phyloP scores from a whole-genome alignment of 208 protist species.

The Wallacemonas collosoma region DNA sequence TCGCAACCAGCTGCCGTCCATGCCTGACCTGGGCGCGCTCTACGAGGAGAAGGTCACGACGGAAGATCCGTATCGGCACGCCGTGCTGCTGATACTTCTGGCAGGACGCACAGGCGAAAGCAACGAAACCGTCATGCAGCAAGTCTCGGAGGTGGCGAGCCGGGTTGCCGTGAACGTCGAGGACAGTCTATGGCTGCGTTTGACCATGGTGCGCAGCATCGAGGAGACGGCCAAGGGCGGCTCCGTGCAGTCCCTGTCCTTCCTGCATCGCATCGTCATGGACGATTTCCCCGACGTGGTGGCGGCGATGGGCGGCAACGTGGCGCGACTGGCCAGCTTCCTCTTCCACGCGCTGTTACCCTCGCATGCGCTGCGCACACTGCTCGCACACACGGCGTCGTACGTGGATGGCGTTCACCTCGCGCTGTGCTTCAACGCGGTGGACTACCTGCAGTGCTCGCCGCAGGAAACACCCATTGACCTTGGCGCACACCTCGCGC shows the following conservation, averaged over 20 bases:
- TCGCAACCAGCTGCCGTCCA: constrained; percentile 37
- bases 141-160: constrained; percentile 35
- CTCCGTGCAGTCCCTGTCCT: constrained; percentile 59
- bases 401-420: constrained; percentile 81
- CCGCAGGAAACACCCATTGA: constrained; percentile 66
- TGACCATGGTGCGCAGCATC: constrained; percentile 40
- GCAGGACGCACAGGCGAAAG: constrained; percentile 65
- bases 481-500: constrained; percentile 46
- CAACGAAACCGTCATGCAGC: constrained; percentile 24
- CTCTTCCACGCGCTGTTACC: constrained; percentile 73
- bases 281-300: constrained; percentile 79
- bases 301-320: constrained; percentile 47
- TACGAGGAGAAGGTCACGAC: constrained; percentile 64
- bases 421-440: constrained; percentile 69
- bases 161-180: constrained; percentile 63
- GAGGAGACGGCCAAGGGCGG: constrained; percentile 38
- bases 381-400: constrained; percentile 59
- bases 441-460: constrained; percentile 45
- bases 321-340: constrained; percentile 65
- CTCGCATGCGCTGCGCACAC: constrained; percentile 65
- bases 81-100: constrained; percentile 80
- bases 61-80: constrained; percentile 57
- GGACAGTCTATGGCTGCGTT: constrained; percentile 66
- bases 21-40: constrained; percentile 47
- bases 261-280: constrained; percentile 60